Base-by-base conservation (phyloP, 1,284 basidiomycete species). In the Leccinum subfulvum region DNA sequence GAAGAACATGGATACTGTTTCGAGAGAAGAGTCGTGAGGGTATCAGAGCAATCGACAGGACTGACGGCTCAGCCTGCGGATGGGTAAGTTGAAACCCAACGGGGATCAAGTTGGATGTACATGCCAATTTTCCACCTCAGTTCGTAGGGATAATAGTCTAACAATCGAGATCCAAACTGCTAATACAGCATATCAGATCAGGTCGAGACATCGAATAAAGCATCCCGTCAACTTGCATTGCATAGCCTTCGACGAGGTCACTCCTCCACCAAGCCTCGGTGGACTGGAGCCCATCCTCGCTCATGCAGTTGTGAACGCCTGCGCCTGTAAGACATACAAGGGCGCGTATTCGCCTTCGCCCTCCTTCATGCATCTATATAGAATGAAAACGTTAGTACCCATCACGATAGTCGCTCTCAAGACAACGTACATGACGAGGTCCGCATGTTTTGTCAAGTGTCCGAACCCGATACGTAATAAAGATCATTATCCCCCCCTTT, bases 381-480 rank as follows among this genome's bases (percentile, higher is more conserved):
- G 11, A 44, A 13, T 1, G 23, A 23, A 6, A 28, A 49, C 3
- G 11, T 62, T 23, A 51, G 16, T 30, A 4, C 9, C 44, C 37
- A 18, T 59, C 33, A 1, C 14, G 35, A 52, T 49, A n/a, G 3
- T 11, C 7, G 23, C 6, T 11, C 18, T 21, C 11, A 49, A 49
- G 16, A 39, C 8, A 8, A 69, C 71, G 66, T 65, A 88, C 87
- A 88, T 68, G 51, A 89, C 86, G 11, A 83, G 63, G 69, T 89
- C 87, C 0, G 88, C 86, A 64, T 84, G 77, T 61, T 82, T 82
- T 1, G 86, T 88, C 47, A 89, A 76, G 69, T 86, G 85, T 5
- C 87, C 88, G 65, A 89, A 89, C n/a, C 4, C 87, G 79, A 72
- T 89, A 86, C 0, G 88, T 87, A 3, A 88, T 85, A 65, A 88